Percentiles rank a stretch among this genome's conserved stretches.
These are phyloP conservation scores for Lipomyces sp. DNA, from an alignment of 805 yeast genomes.

Conservation along the genomic window DNA sequence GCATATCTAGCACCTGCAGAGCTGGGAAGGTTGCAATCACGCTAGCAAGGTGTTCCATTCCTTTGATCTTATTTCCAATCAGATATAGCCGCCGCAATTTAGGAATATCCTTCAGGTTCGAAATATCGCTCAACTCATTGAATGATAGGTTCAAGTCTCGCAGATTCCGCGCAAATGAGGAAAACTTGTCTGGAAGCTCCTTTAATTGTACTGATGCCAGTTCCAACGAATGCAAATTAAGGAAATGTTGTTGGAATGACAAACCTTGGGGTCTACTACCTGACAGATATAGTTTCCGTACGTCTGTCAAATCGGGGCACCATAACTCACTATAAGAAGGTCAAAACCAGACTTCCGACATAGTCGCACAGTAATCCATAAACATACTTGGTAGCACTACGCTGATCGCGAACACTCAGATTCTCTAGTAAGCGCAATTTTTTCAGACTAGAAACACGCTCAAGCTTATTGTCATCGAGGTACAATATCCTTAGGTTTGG, in stretches of 20 bases:
- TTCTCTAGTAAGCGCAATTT: conserved; percentile 50
- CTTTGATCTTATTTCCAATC: conserved; percentile 40
- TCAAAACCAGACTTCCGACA: background rate
- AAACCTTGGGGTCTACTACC: conserved; percentile 43
- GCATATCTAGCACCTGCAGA: conserved; percentile 41
- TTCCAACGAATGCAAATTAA: conserved; percentile 44
- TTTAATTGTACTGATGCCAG: conserved; percentile 40
- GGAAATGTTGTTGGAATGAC: conserved; percentile 39
- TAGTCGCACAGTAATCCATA: background rate
- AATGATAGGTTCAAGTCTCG: conserved; percentile 45
- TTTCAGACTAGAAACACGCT: conserved; percentile 43
- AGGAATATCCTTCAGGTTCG: conserved; percentile 40
- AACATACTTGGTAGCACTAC: conserved; percentile 12
- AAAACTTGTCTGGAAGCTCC: conserved; percentile 41
- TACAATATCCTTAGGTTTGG: conserved; percentile 37
- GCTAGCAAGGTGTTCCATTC: conserved; percentile 35
- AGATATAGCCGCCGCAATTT: conserved; percentile 41
- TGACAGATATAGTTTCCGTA: conserved; percentile 49
- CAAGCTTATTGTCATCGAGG: conserved; percentile 42
- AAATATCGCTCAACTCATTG: conserved; percentile 41
- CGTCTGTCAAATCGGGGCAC: conserved; percentile 41
- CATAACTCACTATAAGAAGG: conserved; percentile 10
- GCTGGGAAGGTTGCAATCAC: conserved; percentile 33
- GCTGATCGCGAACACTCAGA: conserved; percentile 44
- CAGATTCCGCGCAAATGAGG: conserved; percentile 40